Evolutionary conservation across 495 filamentous ascomycete genomes (phyloP).

Genomic region (Hapsidospora chrysogenum): DNA sequence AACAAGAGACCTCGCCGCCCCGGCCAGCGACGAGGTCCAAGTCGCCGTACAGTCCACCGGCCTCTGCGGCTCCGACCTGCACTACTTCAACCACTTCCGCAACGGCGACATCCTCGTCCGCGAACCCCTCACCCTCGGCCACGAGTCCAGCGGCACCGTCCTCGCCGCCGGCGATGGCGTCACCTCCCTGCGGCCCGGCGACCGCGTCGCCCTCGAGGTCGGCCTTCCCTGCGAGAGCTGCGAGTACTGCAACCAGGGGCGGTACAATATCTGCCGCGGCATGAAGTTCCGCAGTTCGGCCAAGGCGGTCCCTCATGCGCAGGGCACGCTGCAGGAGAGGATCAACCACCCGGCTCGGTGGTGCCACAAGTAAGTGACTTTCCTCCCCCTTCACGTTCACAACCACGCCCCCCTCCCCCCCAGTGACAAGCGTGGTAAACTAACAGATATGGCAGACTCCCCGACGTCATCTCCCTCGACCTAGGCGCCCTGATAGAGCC

Average conservation of each 20-base stretch:
- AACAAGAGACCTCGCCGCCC: constrained; percentile 21
- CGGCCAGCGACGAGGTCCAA: constrained; percentile 35
- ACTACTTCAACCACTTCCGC: constrained; percentile 50
- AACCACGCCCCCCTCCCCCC: no score
- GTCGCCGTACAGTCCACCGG: constrained; percentile 41
- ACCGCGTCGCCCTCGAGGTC: constrained; percentile 70
- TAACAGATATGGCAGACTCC: constrained; percentile 36
- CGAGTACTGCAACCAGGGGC: constrained; percentile 43
- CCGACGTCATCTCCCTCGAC: constrained; percentile 41
- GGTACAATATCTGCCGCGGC: constrained; percentile 74
- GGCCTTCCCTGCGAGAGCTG: constrained; percentile 65
- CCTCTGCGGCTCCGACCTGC: constrained; percentile 52
- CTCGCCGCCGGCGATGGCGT: constrained; percentile 33
- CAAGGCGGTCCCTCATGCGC: constrained; percentile 59
- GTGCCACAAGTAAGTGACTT: constrained; percentile 37
- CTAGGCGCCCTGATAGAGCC: constrained; percentile 67
- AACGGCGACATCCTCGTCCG: constrained; percentile 49
- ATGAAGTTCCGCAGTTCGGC: constrained; percentile 70
- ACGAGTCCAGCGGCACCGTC: constrained; percentile 43
- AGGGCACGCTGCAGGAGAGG: constrained; percentile 67
- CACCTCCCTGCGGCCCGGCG: constrained; percentile 32
- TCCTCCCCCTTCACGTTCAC: background rate
- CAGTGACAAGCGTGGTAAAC: no score
- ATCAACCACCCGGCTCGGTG: constrained; percentile 60
- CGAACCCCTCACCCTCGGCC: constrained; percentile 45